Base-by-base conservation (phyloP, 2,329 filamentous ascomycete species). In the Paraphoma sp. region DNA sequence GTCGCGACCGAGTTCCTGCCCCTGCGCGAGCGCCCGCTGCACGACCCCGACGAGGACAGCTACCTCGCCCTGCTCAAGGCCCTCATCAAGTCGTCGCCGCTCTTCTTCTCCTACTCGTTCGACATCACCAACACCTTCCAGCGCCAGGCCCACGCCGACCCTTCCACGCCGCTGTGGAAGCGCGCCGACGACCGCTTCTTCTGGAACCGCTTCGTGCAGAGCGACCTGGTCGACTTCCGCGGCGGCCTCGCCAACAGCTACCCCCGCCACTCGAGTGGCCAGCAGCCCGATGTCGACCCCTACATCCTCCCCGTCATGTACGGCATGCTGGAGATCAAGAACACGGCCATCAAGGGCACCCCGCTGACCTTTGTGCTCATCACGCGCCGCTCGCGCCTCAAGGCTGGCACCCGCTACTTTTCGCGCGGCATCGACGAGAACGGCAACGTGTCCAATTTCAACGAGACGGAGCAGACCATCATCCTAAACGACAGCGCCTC, bases 61-160 rank as follows among this genome's bases (percentile, higher is more conserved):
- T 98, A 97, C 77, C 85, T 98, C 52, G 80, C 83, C 48, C 84
- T 98, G 51, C 86, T 99, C 67, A 93, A 93, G 77, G 87, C 85
- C 46, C 88, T 95, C 60, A 85, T 99, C 67, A 90, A 90, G 75
- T 88, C 86, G 11, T 91, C 91, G 0, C 92, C 94, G 8, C 93
- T 98, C 89, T 98, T 96, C 84, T 99, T 97, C 73, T 98, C 95
- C 54, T 99, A 99, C 82, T 94, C 93, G 8, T 87, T 96, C 76
- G 95, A 99, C 78, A 85, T 99, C 63, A 99, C 95, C 67, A 99
- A 96, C 82, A 93, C 87, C 74, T 97, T 98, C 81, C 95, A 99
- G 80, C 88, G 95, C 62, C 95, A 98, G 76, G 88, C 93, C 3
- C 87, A 93, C 65, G 82, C 87, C 63, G 87, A 96, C 74, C 80